Percentiles rank a stretch among this genome's conserved stretches.
Conservation (phyloP, 2,329 filamentous ascomycete genomes). For the Chrysoporthe cubensis region DNA sequence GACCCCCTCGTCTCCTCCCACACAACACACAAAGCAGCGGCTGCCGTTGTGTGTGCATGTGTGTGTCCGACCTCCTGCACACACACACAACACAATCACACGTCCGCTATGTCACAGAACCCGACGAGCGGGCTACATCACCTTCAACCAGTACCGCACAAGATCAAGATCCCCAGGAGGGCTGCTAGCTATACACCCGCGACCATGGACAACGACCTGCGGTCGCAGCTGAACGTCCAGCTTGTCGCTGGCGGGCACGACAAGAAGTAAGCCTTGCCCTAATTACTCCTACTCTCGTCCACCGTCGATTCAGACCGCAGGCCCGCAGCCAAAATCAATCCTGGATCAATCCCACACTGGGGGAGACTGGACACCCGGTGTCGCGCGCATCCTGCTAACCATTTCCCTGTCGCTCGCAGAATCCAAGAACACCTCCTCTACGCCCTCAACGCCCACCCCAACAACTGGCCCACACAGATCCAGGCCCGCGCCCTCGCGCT, state of each 20-base stretch:
- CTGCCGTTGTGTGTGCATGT: background rate
- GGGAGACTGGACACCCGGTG: background rate
- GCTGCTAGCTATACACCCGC: constrained; percentile 64
- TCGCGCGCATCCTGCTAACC: constrained; percentile 17
- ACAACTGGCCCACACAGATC: constrained; percentile 66
- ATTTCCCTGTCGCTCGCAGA: constrained; percentile 41
- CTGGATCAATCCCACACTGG: background rate
- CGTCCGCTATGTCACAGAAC: constrained; percentile 30
- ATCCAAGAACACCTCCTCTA: constrained; percentile 69
- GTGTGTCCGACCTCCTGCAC: constrained; percentile 10
- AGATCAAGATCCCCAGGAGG: constrained; percentile 63
- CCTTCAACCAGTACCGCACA: constrained; percentile 47
- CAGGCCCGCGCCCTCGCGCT: constrained; percentile 63
- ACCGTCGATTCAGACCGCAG: background rate
- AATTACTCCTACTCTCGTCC: background rate
- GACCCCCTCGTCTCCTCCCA: background rate
- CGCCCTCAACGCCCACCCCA: constrained; percentile 59
- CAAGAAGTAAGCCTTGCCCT: constrained; percentile 52
- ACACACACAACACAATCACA: constrained; percentile 22
- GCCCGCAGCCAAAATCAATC: background rate
- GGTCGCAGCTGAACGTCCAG: constrained; percentile 64
- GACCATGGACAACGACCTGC: constrained; percentile 64
- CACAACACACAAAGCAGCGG: constrained; percentile 2
- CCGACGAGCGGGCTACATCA: constrained; percentile 19
- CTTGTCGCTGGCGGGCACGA: constrained; percentile 64